Evolutionary conservation across 1,284 basidiomycete species (phyloP).

Genomic region (Coriolopsis trogii): DNA sequence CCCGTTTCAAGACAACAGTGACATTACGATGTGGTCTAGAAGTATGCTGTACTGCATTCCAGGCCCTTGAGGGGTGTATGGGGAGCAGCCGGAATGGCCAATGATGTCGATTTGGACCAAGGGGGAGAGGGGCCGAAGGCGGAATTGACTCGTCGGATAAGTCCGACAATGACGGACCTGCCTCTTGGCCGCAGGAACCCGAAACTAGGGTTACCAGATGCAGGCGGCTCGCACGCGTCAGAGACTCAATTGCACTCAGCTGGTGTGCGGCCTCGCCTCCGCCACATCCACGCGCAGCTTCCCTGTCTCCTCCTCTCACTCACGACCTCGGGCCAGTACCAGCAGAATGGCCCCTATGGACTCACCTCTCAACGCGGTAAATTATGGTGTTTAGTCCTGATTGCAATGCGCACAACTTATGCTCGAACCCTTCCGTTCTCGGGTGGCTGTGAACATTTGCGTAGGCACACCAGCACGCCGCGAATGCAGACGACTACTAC

Average conservation of each 20-base stretch:
- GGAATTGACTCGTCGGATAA: neutral
- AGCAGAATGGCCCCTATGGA: constrained; percentile 33
- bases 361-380: constrained; percentile 40
- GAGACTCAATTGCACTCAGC: neutral
- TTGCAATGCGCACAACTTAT: neutral
- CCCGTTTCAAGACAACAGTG: too few relatives aligned
- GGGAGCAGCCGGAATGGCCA: too few relatives aligned
- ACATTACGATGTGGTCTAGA: too few relatives aligned
- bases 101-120: neutral
- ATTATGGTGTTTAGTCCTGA: neutral
- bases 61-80: too few relatives aligned
- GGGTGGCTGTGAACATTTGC: too few relatives aligned
- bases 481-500: constrained; percentile 72
- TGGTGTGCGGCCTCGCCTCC: constrained; percentile 10
- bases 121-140: neutral
- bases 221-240: constrained; percentile 5
- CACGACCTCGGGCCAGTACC: constrained; percentile 1
- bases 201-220: constrained; percentile 11
- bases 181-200: constrained; percentile 7
- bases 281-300: neutral
- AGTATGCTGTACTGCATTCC: too few relatives aligned
- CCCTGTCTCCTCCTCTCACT: constrained; percentile 3
- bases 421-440: too few relatives aligned
- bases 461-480: constrained; percentile 81
- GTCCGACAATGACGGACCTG: neutral